These are phyloP conservation scores for Achaetomiella virescens DNA, from an alignment of 495 filamentous ascomycete genomes.

Conservation along the genomic window DNA sequence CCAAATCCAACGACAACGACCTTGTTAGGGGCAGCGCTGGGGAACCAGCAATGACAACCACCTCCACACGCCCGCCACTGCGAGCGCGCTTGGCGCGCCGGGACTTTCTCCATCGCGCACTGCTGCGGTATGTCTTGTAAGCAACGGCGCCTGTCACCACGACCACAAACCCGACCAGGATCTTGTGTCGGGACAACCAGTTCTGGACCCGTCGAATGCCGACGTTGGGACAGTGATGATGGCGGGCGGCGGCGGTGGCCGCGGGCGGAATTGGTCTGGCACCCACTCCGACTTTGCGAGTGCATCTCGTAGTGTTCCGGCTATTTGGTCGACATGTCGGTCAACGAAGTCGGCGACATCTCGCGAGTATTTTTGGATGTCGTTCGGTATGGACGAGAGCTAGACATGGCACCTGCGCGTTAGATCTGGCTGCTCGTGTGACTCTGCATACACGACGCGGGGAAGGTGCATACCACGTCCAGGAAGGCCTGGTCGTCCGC, in stretches of 20 bases:
- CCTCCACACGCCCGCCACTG: constrained; percentile 83
- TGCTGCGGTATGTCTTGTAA: constrained; percentile 59
- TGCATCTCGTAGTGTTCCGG: constrained; percentile 54
- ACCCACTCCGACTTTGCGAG: constrained; percentile 62
- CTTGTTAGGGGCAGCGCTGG: constrained; percentile 73
- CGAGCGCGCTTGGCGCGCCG: constrained; percentile 67
- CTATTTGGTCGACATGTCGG: constrained; percentile 63
- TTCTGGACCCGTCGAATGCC: constrained; percentile 32
- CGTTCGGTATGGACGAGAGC: constrained; percentile 67
- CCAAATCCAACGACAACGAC: constrained; percentile 75
- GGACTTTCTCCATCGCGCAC: constrained; percentile 54
- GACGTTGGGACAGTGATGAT: constrained; percentile 30
- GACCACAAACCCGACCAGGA: constrained; percentile 60
- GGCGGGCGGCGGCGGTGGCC: constrained; percentile 42
- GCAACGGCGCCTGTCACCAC: constrained; percentile 61
- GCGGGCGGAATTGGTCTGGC: constrained; percentile 59
- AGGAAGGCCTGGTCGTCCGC: constrained; percentile 58
- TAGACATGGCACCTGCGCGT: constrained; percentile 23
- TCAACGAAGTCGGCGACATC: constrained; percentile 72
- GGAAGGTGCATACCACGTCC: constrained; percentile 45
- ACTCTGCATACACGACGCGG: constrained; percentile 4
- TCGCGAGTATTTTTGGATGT: constrained; percentile 41
- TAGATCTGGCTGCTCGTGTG: neutral
- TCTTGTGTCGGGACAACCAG: constrained; percentile 67
- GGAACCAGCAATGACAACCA: constrained; percentile 82